Base-by-base conservation (phyloP, 2,329 filamentous ascomycete species). In the Penicillium crustosum region DNA sequence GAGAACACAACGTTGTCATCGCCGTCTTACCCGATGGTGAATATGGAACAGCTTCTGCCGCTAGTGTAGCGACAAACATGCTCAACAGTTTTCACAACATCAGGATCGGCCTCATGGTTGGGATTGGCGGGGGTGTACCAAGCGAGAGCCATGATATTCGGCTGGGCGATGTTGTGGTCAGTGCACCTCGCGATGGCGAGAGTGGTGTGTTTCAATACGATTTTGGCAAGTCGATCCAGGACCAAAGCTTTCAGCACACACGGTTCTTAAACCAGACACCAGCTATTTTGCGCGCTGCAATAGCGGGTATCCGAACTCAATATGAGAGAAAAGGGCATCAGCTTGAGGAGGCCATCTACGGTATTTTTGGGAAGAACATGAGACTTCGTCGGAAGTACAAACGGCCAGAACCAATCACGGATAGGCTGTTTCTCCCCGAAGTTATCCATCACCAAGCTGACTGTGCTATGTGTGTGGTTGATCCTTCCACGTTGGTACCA, bases 91-190 rank as follows among this genome's bases (percentile, higher is more conserved):
- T 36, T 8, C 15, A 9, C 35, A 36, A n/a, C 35, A 9, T 36
- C 7, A 36, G 35, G 17, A n/a, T 36, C 6, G 35, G 35, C 7
- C 35, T 36, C 3, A 36, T 36, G 35, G 35, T 36, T 7, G 35
- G 35, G 21, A 76, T 80, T 44, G 78, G 72, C 1, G 73, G 73
- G n/a, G 70, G 68, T 13, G 65, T 54, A 27, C 69, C 68, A 36
- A 36, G 35, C 7, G 35, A n/a, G 4, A 36, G 4, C 6, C 35
- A 36, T 17, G 69, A 73, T 57, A 69, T 73, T 23, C 65, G 68
- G 4, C 67, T 74, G 4, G 58, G 58, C 2, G 55, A 60, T 38
- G 7, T 60, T 6, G 58, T 60, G 2, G 51, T 60, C 6, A 56
- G 58, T 9, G 12, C 25, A 1, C 51, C 58, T n/a, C 17, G 35